Conservation (phyloP, 192 early-diverging fungal genomes). For the Pilobolus umbonatus region DNA sequence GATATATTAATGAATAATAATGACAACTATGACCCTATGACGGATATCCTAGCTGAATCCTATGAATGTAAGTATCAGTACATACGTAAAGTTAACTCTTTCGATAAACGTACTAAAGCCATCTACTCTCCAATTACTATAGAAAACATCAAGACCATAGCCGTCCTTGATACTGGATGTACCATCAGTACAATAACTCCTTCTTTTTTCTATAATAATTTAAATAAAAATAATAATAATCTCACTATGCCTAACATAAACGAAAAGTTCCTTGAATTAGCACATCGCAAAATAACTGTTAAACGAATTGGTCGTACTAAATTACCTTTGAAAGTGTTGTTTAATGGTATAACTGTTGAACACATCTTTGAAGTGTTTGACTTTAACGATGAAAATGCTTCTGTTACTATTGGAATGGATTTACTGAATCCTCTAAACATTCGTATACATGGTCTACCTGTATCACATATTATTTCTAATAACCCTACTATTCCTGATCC, state of each 20-base stretch:
- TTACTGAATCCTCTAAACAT: background rate
- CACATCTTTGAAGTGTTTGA: background rate
- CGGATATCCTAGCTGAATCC: background rate
- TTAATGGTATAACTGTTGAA: background rate
- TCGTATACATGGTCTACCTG: background rate
- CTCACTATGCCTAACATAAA: background rate
- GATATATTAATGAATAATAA: no score
- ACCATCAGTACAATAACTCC: background rate
- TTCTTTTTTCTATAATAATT: background rate
- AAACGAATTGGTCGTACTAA: background rate
- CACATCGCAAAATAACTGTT: background rate
- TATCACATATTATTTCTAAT: background rate
- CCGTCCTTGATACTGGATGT: background rate
- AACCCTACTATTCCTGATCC: background rate
- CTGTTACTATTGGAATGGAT: background rate
- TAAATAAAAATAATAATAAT: no score
- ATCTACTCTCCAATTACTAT: background rate
- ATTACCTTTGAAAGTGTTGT: background rate
- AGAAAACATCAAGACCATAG: background rate
- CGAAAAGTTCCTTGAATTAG: background rate
- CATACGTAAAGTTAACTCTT: background rate
- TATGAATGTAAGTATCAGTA: background rate
- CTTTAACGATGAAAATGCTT: background rate
- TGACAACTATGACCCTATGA: no score
- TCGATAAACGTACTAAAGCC: background rate